phyloP scores from a whole-genome alignment of 192 early-diverging fungal species.

The Gorgonomyces haynaldii region DNA sequence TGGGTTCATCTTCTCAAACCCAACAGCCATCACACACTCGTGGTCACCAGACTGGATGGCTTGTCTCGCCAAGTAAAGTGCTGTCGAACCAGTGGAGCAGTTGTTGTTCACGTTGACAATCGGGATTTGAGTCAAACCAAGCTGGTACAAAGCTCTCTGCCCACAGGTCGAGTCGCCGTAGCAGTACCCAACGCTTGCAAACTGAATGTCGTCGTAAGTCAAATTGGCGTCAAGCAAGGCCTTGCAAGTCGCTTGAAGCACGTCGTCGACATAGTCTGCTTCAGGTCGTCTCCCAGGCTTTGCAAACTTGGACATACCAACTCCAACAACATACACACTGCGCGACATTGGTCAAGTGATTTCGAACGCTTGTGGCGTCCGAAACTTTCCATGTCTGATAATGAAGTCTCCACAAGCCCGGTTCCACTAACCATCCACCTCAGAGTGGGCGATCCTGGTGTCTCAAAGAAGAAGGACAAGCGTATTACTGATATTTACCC shows the following conservation, averaged over 20 bases:
- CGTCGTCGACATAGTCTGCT: constrained; percentile 23
- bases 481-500: too few relatives aligned
- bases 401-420: too few relatives aligned
- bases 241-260: constrained; percentile 47
- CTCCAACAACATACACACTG: constrained; percentile 13
- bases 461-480: too few relatives aligned
- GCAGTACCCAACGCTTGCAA: constrained; percentile 33
- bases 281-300: constrained; percentile 11
- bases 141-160: constrained; percentile 59
- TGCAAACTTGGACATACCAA: constrained; percentile 13
- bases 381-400: too few relatives aligned
- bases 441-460: too few relatives aligned
- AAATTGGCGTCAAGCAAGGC: constrained; percentile 59
- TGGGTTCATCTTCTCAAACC: constrained; percentile 57
- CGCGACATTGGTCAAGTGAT: too few relatives aligned
- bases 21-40: constrained; percentile 62
- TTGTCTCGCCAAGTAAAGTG: constrained; percentile 51
- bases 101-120: constrained; percentile 69
- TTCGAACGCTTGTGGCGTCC: too few relatives aligned
- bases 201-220: constrained; percentile 54
- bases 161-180: constrained; percentile 58
- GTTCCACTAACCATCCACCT: too few relatives aligned
- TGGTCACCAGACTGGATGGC: constrained; percentile 45
- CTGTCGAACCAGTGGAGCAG: constrained; percentile 64
- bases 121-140: constrained; percentile 64